These are phyloP conservation scores for Mycena venus DNA, from an alignment of 768 basidiomycete species.

Conservation along the genomic window DNA sequence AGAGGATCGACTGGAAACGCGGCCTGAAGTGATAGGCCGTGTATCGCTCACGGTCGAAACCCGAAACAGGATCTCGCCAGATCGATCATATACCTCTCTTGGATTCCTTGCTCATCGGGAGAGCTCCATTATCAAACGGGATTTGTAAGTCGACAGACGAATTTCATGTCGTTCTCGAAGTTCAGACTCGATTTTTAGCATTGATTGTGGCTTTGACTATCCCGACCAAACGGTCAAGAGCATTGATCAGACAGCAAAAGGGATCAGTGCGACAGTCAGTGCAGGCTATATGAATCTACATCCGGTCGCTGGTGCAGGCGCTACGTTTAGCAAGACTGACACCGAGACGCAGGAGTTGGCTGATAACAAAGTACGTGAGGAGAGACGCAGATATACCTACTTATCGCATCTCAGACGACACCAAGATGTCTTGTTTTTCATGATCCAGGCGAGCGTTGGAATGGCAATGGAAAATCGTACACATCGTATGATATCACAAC, in stretches of 20 bases:
- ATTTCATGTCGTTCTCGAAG: not conserved
- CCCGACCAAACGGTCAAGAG: constrained; percentile 12
- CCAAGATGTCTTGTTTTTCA: constrained; percentile 7
- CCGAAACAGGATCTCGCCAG: not conserved
- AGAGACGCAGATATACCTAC: not conserved
- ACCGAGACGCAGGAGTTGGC: not conserved
- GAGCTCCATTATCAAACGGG: not conserved
- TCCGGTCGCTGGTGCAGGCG: not conserved
- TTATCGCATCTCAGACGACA: not conserved
- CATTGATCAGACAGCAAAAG: not conserved
- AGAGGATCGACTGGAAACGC: not conserved
- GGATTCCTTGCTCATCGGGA: constrained; percentile 17
- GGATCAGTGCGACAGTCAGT: not conserved
- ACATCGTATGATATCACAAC: constrained; percentile 11
- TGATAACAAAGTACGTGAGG: not conserved
- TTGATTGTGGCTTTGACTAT: constrained; percentile 13
- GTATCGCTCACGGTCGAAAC: constrained; percentile 12
- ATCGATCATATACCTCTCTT: constrained; percentile 16
- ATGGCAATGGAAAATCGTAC: constrained; percentile 9
- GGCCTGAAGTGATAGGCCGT: constrained; percentile 3
- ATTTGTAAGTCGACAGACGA: not conserved
- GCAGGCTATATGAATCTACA: not conserved
- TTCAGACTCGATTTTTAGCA: not conserved
- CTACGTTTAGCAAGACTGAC: not conserved
- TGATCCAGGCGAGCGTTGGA: constrained; percentile 18